phyloP scores from a whole-genome alignment of 305 asterid genomes.

The Striga hermonthica region DNA sequence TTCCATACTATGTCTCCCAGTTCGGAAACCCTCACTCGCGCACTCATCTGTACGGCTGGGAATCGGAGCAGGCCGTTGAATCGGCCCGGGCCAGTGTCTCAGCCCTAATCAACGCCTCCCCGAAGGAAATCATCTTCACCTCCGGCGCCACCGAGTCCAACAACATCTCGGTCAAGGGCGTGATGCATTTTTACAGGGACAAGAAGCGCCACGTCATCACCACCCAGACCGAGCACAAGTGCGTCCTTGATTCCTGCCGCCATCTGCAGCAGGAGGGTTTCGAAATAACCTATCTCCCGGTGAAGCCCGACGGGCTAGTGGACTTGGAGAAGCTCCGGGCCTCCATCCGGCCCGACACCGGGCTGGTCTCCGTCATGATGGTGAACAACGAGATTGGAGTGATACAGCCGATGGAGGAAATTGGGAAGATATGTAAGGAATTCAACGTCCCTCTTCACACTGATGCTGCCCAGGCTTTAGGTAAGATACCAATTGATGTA shows the following conservation, averaged over 20 bases:
- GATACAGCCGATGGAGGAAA: slow-evolving; percentile 82
- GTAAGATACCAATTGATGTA: slow-evolving; percentile 83
- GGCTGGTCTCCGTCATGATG: slow-evolving; percentile 88
- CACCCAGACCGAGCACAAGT: slow-evolving; percentile 95
- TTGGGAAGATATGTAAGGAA: slow-evolving; percentile 82
- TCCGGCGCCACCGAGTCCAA: slow-evolving; percentile 96
- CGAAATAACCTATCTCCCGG: slow-evolving; percentile 81
- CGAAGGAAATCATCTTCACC: slow-evolving; percentile 89
- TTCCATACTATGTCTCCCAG: slow-evolving; percentile 68
- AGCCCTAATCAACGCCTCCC: slow-evolving; percentile 67
- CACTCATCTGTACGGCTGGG: slow-evolving; percentile 98
- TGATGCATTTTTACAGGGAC: slow-evolving; percentile 74
- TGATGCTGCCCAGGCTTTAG: slow-evolving; percentile 89
- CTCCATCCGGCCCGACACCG: slow-evolving; percentile 80
- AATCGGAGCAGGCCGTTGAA: slow-evolving; percentile 85
- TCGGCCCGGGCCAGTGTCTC: slow-evolving; percentile 59
- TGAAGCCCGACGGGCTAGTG: slow-evolving; percentile 64
- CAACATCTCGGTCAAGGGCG: slow-evolving; percentile 85
- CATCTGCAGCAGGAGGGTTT: slow-evolving; percentile 88
- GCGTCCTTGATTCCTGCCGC: slow-evolving; percentile 89
- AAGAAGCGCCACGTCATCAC: slow-evolving; percentile 90
- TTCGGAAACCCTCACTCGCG: slow-evolving; percentile 95
- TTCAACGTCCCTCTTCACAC: slow-evolving; percentile 74
- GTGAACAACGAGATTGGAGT: slow-evolving; percentile 97
- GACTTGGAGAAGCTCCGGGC: slow-evolving; percentile 60